Evolutionary conservation across 2,329 filamentous ascomycete species (phyloP).

Genomic region (Ophiostoma novo-ulmi): DNA sequence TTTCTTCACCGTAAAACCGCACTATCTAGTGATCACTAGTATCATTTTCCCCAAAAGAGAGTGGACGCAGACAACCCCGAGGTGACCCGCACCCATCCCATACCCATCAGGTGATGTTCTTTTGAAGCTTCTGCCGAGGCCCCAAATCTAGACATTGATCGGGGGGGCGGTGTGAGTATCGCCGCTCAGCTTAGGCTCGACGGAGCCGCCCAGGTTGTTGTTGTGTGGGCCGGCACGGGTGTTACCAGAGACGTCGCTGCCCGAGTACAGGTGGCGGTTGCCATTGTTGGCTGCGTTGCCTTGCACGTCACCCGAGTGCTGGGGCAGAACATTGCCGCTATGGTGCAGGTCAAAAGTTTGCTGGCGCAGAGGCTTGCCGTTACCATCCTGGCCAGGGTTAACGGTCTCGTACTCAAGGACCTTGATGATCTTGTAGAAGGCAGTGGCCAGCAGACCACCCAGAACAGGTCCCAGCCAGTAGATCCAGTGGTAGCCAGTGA

Average conservation of each 20-base stretch:
- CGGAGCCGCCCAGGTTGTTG: not conserved
- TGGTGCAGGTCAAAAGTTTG: not conserved
- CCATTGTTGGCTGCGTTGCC: not conserved
- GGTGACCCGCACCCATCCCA: too few species aligned
- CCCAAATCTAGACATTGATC: not conserved
- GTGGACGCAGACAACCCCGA: not conserved
- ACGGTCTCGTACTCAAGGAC: slow-evolving; percentile 47
- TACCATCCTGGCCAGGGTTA: slow-evolving; percentile 46
- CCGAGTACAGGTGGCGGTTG: slow-evolving; percentile 5
- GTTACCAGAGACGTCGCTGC: slow-evolving; percentile 14
- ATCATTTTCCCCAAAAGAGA: not conserved
- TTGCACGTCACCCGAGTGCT: slow-evolving; percentile 12
- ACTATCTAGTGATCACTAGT: not conserved
- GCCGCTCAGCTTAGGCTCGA: slow-evolving; percentile 21
- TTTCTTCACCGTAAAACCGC: not conserved
- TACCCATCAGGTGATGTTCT: not conserved
- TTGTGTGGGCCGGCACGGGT: not conserved
- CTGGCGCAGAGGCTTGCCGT: slow-evolving; percentile 20
- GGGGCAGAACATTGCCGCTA: not conserved
- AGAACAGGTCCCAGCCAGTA: slow-evolving; percentile 52
- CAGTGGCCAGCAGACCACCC: slow-evolving; percentile 46
- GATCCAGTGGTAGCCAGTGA: slow-evolving; percentile 48
- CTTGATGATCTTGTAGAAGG: slow-evolving; percentile 48
- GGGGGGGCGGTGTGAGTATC: slow-evolving; percentile 21
- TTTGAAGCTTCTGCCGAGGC: not conserved